Evolutionary conservation across 768 basidiomycete genomes (phyloP).

Genomic region (Collybia mongolica): DNA sequence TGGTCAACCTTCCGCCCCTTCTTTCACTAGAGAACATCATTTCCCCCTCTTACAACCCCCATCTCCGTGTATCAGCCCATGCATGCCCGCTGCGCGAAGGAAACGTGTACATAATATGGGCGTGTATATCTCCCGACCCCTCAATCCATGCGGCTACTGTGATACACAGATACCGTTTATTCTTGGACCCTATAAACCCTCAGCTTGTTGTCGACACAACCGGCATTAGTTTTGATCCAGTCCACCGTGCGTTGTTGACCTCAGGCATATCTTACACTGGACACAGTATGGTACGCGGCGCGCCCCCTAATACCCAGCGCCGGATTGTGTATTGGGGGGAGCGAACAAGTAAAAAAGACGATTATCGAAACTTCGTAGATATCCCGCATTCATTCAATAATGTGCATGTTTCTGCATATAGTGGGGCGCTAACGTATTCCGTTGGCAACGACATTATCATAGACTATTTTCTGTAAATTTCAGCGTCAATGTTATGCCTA

Average conservation of each 20-base stretch:
- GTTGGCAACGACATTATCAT: not conserved
- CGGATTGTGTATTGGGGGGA: not conserved
- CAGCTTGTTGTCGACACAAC: not conserved
- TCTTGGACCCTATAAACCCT: not conserved
- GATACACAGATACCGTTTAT: not conserved
- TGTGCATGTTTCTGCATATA: not conserved
- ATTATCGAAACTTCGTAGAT: not conserved
- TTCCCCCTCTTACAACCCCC: not conserved
- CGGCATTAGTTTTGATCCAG: not conserved
- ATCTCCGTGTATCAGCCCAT: not conserved
- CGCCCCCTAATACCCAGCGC: not conserved
- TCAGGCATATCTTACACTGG: conserved; percentile 1
- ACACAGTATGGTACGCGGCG: not conserved
- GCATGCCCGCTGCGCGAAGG: not conserved
- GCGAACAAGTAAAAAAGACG: not conserved
- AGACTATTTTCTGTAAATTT: conserved; percentile 54
- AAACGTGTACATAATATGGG: not conserved
- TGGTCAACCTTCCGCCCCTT: not conserved
- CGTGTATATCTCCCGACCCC: not conserved
- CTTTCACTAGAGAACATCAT: not conserved
- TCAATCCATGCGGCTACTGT: not conserved
- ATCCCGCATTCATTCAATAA: not conserved
- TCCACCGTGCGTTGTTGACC: not conserved
- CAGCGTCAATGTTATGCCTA: conserved; percentile 60
- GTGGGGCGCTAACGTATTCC: not conserved